Evolutionary conservation across 1,284 basidiomycete species (phyloP).

Genomic region (Cutaneotrichosporon cavernicola): DNA sequence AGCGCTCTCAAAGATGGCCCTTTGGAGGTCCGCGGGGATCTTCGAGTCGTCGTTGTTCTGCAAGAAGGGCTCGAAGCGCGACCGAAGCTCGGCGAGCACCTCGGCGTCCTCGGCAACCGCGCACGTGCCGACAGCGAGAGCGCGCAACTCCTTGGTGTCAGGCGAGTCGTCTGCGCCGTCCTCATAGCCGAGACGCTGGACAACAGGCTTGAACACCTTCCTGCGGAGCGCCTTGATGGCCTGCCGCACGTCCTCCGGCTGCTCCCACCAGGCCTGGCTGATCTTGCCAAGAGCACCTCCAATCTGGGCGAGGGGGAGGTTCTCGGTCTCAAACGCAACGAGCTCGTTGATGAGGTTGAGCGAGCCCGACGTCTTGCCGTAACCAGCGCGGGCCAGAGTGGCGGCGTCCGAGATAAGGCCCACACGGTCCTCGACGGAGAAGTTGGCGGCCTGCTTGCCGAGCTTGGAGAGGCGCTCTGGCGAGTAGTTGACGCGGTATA

Average conservation of each 20-base stretch:
- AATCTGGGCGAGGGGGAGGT: conserved; percentile 50
- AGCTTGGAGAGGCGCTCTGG: conserved; percentile 76
- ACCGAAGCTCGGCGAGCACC: conserved; percentile 71
- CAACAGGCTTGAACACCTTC: conserved; percentile 76
- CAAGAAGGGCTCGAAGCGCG: conserved; percentile 71
- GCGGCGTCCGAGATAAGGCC: conserved; percentile 80
- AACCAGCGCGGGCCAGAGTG: conserved; percentile 76
- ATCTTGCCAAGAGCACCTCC: conserved; percentile 59
- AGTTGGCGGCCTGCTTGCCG: conserved; percentile 74
- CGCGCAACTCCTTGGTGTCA: conserved; percentile 73
- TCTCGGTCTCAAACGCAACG: conserved; percentile 67
- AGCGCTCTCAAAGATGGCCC: conserved; percentile 52
- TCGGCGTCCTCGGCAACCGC: conserved; percentile 64
- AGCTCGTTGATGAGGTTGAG: conserved; percentile 70
- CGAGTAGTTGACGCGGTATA: conserved; percentile 84
- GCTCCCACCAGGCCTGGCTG: conserved; percentile 81
- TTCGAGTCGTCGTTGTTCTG: conserved; percentile 71
- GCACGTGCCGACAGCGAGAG: conserved; percentile 68
- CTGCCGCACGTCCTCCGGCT: conserved; percentile 62
- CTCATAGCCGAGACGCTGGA: conserved; percentile 76
- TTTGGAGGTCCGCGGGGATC: conserved; percentile 75
- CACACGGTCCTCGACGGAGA: conserved; percentile 80
- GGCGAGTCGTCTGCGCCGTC: conserved; percentile 67
- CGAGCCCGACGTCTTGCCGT: conserved; percentile 71
- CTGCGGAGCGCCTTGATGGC: conserved; percentile 65